These are phyloP conservation scores for Arthrobotrys iridis DNA, from an alignment of 2,329 filamentous ascomycete genomes.

Conservation along the genomic window DNA sequence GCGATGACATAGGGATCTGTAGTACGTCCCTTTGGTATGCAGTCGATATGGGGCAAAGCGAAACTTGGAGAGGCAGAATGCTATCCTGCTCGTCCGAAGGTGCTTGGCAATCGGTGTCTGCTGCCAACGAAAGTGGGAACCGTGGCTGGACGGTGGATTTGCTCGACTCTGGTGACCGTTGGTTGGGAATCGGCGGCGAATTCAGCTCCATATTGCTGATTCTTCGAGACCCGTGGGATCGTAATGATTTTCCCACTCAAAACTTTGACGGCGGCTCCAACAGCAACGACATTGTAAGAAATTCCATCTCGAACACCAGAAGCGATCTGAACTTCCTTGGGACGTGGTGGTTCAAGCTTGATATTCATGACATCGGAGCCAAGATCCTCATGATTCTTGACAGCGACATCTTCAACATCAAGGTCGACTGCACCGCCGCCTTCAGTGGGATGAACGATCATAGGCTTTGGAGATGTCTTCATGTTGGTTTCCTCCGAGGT, in stretches of 20 bases:
- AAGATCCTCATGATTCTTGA: neutral
- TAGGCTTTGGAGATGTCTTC: neutral
- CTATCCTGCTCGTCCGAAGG: neutral
- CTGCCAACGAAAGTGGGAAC: neutral
- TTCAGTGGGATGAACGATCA: neutral
- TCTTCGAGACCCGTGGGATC: neutral
- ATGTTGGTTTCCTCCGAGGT: neutral
- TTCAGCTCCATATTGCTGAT: neutral
- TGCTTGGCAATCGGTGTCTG: neutral
- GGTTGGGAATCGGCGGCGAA: neutral
- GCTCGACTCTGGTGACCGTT: neutral
- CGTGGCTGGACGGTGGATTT: neutral
- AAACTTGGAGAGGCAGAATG: neutral
- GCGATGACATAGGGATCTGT: neutral
- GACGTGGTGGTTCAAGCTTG: neutral
- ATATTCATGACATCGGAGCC: neutral
- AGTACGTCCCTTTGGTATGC: neutral
- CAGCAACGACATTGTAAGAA: neutral
- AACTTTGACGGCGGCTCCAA: neutral
- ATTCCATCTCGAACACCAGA: neutral
- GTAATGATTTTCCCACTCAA: neutral
- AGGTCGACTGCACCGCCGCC: neutral
- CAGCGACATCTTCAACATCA: neutral
- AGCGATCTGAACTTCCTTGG: neutral
- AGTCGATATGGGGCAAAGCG: neutral